Evolutionary conservation across 192 early-diverging fungal genomes (phyloP).

Genomic region (Lobosporangium transversale): DNA sequence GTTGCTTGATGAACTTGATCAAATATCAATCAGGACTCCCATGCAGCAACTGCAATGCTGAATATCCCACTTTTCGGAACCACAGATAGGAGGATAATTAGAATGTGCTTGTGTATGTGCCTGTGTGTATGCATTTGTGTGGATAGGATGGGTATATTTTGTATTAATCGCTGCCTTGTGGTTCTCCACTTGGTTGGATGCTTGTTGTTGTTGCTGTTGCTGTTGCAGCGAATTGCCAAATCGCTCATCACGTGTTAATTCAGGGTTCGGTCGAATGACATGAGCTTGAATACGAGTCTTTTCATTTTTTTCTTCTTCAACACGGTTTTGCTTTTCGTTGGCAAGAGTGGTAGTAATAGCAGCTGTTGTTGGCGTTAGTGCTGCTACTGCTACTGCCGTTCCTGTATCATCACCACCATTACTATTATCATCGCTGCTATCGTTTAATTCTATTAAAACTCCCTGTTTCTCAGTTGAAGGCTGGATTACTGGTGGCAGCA

Average conservation of each 20-base stretch:
- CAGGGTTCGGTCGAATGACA: not conserved
- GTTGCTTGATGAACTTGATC: not conserved
- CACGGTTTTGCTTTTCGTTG: too few relatives aligned
- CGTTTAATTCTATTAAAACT: too few relatives aligned
- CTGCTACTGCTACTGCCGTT: not conserved
- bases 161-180: too few relatives aligned
- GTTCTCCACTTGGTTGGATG: not conserved
- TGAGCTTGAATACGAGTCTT: not conserved
- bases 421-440: not conserved
- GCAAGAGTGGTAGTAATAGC: too few relatives aligned
- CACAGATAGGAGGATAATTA: too few relatives aligned
- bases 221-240: not conserved
- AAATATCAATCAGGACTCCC: conserved; percentile 32
- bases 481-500: too few relatives aligned
- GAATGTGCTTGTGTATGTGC: too few relatives aligned
- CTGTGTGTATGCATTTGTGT: too few relatives aligned
- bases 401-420: not conserved
- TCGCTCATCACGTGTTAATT: not conserved
- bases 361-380: not conserved
- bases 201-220: not conserved
- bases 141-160: too few relatives aligned
- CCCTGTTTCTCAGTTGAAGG: too few relatives aligned
- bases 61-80: conserved; percentile 15
- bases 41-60: conserved; percentile 48
- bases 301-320: too few relatives aligned